Base-by-base conservation (phyloP, 805 yeast species). In the Limtongia smithiae region DNA sequence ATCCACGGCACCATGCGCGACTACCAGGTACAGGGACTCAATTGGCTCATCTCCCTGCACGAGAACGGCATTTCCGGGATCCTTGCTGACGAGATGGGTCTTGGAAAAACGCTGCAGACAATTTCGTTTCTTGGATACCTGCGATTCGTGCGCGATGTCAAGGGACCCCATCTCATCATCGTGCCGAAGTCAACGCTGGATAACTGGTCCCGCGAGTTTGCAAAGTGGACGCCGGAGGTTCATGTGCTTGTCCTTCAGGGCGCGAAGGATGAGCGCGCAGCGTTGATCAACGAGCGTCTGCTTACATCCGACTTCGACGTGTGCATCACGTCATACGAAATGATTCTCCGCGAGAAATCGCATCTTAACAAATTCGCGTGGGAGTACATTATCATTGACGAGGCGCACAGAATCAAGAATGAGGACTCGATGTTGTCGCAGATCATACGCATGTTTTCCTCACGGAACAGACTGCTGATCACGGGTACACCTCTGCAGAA, bases 401-500 rank as follows among this genome's bases (percentile, higher is more conserved):
- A 54, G 37, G 97, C 97, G 2, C 98, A 91, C 67, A 79, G 97
- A 65, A 91, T 91, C 65, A 91, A 91, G 65, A 93, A 93, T 65
- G 97, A 93, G 64, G 94, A 87, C 62, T 83, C 94, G 58, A 82
- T 93, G 33, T 72, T 91, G 43, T 88, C 97, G 1, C 97, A 91
- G 67, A 90, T 93, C 56, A 90, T 93, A 51, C 78, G 97, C 57
- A 68, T 89, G 22, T 89, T 91, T 64, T 85, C 85, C 64, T 87
- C 96, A 15, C 79, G 82, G 50, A 87, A 87, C 65, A 74, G 98
- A 53, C 69, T 91, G 38, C 71, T 91, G 50, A 89, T 91, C 52
- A 91, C 98, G 0, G 98, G 98, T 57, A 91, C 98, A 0, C 98
- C 98, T 0, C 70, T 91, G 45, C 98, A 91, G 63, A 91, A 91